Conservation (phyloP, 805 yeast genomes). For the Suhomyces sp. region DNA sequence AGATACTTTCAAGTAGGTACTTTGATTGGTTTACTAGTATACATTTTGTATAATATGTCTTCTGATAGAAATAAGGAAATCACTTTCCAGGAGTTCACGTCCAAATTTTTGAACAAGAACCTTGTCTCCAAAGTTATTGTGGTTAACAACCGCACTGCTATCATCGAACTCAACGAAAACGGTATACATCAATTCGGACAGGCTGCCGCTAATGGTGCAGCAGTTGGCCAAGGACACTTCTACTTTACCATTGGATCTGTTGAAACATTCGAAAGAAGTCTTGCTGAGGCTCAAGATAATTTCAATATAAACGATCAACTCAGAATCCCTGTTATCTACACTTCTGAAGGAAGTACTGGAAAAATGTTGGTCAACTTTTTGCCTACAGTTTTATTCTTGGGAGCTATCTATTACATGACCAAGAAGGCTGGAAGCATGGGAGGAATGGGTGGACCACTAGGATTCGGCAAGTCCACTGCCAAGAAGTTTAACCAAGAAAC, state of each 20-base stretch:
- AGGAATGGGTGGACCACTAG: slow-evolving; percentile 77
- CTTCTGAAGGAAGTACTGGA: slow-evolving; percentile 64
- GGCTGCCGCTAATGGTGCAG: not conserved
- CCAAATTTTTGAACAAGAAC: slow-evolving; percentile 70
- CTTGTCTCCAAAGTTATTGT: slow-evolving; percentile 72
- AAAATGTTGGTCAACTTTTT: slow-evolving; percentile 68
- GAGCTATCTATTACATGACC: slow-evolving; percentile 82
- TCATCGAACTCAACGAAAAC: slow-evolving; percentile 61
- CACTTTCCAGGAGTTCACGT: slow-evolving; percentile 89
- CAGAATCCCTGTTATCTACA: slow-evolving; percentile 78
- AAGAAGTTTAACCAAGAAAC: slow-evolving; percentile 88
- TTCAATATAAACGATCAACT: slow-evolving; percentile 57
- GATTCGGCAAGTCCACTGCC: slow-evolving; percentile 88
- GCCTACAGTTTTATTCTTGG: slow-evolving; percentile 88
- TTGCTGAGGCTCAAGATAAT: slow-evolving; percentile 73
- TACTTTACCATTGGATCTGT: slow-evolving; percentile 85
- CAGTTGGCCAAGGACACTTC: slow-evolving; percentile 22
- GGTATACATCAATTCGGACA: slow-evolving; percentile 49
- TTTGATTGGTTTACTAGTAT: slow-evolving; percentile 26
- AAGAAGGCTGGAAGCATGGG: slow-evolving; percentile 64
- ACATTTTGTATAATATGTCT: slow-evolving; percentile 18
- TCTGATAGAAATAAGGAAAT: slow-evolving; percentile 45
- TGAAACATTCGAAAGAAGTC: slow-evolving; percentile 78
- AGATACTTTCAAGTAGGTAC: slow-evolving; percentile 32
- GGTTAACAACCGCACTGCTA: slow-evolving; percentile 72